A percentile compares a stretch with the other conserved stretches of the same genome.
These are phyloP conservation scores for Cronartium quercuum DNA, from an alignment of 1,284 basidiomycete genomes.

Conservation along the genomic window DNA sequence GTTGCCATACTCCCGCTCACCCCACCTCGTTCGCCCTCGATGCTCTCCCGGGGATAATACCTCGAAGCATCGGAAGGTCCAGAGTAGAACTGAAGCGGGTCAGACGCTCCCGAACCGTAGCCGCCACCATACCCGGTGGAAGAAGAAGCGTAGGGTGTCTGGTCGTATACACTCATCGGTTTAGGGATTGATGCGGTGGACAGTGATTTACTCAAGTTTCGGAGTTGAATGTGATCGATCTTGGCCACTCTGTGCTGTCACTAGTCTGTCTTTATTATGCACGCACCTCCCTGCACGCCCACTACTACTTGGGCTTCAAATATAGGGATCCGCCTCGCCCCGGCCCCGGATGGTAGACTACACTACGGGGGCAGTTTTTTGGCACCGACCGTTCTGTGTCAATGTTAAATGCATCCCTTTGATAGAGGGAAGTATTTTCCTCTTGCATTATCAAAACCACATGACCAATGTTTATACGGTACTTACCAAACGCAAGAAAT, in stretches of 20 bases:
- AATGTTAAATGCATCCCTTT: background rate
- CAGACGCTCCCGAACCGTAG: conserved; percentile 16
- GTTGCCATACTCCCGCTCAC: conserved; percentile 22
- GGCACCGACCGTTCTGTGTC: conserved; percentile 3
- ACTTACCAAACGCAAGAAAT: conserved; percentile 7
- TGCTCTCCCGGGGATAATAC: conserved; percentile 32
- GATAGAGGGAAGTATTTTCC: background rate
- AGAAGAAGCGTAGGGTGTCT: conserved; percentile 18
- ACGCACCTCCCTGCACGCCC: too few relatives aligned
- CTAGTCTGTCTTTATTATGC: too few relatives aligned
- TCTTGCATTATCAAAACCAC: background rate
- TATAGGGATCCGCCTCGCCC: too few relatives aligned
- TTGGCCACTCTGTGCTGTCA: too few relatives aligned
- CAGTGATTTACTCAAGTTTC: too few relatives aligned
- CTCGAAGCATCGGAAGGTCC: conserved; percentile 14
- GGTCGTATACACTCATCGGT: conserved; percentile 31
- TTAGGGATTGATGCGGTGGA: too few relatives aligned
- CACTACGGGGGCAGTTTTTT: too few relatives aligned
- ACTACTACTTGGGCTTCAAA: too few relatives aligned
- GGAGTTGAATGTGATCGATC: too few relatives aligned
- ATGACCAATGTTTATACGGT: conserved; percentile 5
- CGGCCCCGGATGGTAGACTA: too few relatives aligned
- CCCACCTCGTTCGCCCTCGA: conserved; percentile 32
- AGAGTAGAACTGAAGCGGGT: conserved; percentile 34
- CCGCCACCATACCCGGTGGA: conserved; percentile 18